Evolutionary conservation across 2,329 filamentous ascomycete genomes (phyloP), one percentile per base, ranked within the genome.

Genomic region (Zasmidium citrigriseum): DNA sequence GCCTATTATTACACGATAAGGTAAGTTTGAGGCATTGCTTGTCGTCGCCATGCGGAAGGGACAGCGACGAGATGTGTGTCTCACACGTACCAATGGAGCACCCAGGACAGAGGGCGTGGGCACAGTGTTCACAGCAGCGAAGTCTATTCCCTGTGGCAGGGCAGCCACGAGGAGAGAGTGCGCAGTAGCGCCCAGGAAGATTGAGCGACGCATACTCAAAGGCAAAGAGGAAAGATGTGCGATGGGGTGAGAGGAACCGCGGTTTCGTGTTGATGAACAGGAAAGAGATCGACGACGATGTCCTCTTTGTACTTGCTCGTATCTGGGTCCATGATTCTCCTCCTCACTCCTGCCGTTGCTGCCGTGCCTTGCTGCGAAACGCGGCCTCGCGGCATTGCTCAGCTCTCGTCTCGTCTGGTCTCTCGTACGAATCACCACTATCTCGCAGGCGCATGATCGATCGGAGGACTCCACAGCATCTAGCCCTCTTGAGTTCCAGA

Each of bases 131-230:
- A 68, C 56, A 27, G 52, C 57, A 25, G 57, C 61, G 25, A 69
- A 59, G 46, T 69, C 63, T 34, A 68, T 68, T 20, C 58, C 55
- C 41, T 67, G 63, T 5, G 62, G 61, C 44, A 57, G 56, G 46
- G 66, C 64, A 53, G 61, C 54, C 34, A 62, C 61, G 2, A 67
- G 57, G 45, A 41, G 45, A 38, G 48, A 51, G n/a, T n/a, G n/a
- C 11, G 55, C 48, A 21, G 52, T 46, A 20, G 60, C 46, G 49
- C 61, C 54, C 45, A 48, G 52, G 50, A 63, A 44, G 23, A 55
- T 18, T 34, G 45, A 38, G 20, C 53, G 57, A 47, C 56, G 54
- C 54, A 58, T 55, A 27, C n/a, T 34, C 25, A 45, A 34, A 25
- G 49, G 23, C n/a, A 34, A 12, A 46, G 46, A 27, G 27, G 34